Conservation (phyloP, 2,329 filamentous ascomycete species). For the Penicillium glabrum region DNA sequence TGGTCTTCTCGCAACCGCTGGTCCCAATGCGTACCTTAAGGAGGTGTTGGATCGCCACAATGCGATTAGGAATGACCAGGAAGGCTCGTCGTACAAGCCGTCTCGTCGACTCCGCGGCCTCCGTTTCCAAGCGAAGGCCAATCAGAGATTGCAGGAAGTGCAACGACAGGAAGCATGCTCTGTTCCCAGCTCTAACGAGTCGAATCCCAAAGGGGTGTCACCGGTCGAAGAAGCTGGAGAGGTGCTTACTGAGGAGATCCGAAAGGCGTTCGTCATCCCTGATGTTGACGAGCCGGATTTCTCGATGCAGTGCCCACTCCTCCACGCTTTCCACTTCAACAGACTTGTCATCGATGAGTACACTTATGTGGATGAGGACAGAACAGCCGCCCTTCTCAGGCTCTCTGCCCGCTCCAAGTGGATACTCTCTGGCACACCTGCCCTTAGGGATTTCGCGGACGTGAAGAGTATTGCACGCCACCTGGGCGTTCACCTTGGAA, state of each 20-base stretch:
- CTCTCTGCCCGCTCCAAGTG: constrained; percentile 56
- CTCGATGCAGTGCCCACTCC: constrained; percentile 37
- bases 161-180: background rate
- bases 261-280: background rate
- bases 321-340: constrained; percentile 63
- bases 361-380: constrained; percentile 53
- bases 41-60: constrained; percentile 26
- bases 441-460: constrained; percentile 57
- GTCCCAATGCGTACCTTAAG: constrained; percentile 33
- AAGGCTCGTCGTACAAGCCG: constrained; percentile 18
- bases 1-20: constrained; percentile 30
- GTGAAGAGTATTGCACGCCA: constrained; percentile 60
- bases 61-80: constrained; percentile 36
- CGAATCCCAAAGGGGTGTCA: background rate
- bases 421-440: constrained; percentile 65
- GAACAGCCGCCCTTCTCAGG: constrained; percentile 44
- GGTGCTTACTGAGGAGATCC: background rate
- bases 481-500: constrained; percentile 55
- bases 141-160: background rate
- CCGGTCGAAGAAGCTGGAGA: background rate
- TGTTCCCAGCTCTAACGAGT: background rate
- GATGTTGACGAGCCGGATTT: constrained; percentile 13
- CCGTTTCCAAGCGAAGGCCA: background rate
- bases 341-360: constrained; percentile 66
- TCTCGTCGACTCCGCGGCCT: background rate